Evolutionary conservation across 2,329 filamentous ascomycete genomes (phyloP), one percentile per base, ranked within the genome.

Genomic region (Sporothrix inflata): DNA sequence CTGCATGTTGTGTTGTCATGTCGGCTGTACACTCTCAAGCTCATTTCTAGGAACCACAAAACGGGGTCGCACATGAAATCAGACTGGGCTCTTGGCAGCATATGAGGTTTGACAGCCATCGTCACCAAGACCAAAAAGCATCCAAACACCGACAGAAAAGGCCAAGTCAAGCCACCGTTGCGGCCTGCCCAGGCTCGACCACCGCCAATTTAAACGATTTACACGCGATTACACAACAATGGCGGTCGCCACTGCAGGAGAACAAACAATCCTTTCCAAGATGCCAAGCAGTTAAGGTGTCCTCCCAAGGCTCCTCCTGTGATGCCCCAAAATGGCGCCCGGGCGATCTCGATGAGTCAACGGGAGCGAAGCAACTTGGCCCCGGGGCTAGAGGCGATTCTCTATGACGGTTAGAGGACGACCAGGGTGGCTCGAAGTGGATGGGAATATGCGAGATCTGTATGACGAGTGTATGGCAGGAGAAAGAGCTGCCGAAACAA

Each of bases 321-420:
- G 42, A 21, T 69, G 19, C 49, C 47, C 51, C 34, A 69, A 55
- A 55, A n/a, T 57, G 66, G 66, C 45, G 27, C 21, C 65, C 65
- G 19, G 45, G 9, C 65, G 45, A 51, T 67, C 27, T 67, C 45
- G 16, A 45, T 51, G 45, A 67, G 45, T 67, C 63, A 51, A 67
- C 45, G 45, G 63, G 27, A 51, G 7, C n/a, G 38, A 51, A 34
- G 21, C 24, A 67, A 12, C 8, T 12, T 21, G 8, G 16, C 8
- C 27, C 45, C 60, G n/a, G 40, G 42, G 42, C 61, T 49, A 30
- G 42, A 14, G 34, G 19, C 27, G 53, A 34, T 1, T 38, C 27
- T 4, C 9, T 19, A n/a, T 19, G 63, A 30, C 42, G 24, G 27
- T 6, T 49, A 7, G 16, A 49, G 24, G n/a, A 49, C 7, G 19